Evolutionary conservation across 2,329 filamentous ascomycete species (phyloP).

Genomic region (Colletotrichum cuscutae): DNA sequence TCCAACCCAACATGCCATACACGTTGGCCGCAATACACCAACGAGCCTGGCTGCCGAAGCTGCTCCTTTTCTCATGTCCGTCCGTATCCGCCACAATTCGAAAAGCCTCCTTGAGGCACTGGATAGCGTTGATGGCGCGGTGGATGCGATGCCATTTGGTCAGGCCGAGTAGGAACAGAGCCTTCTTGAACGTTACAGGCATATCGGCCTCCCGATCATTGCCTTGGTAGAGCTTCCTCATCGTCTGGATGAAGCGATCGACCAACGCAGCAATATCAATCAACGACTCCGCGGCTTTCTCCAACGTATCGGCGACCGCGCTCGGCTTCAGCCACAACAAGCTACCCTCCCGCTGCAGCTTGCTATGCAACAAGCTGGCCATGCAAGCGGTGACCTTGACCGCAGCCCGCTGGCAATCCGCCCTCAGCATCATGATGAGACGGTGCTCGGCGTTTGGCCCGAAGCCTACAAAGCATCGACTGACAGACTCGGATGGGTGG

Average conservation of each 20-base stretch:
- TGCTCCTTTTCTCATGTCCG: neutral
- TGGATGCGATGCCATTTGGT: conserved; percentile 20
- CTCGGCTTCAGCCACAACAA: neutral
- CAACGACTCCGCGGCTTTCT: neutral
- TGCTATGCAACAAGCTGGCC: conserved; percentile 2
- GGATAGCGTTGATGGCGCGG: conserved; percentile 19
- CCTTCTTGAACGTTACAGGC: neutral
- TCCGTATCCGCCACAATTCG: neutral
- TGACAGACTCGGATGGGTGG: neutral
- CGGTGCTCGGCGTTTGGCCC: neutral
- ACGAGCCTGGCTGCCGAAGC: neutral
- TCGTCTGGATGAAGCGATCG: conserved; percentile 6
- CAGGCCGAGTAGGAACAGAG: neutral
- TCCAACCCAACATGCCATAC: conserved; percentile 22
- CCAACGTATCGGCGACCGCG: neutral
- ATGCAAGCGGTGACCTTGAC: conserved; percentile 9
- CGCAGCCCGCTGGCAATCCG: neutral
- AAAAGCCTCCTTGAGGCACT: conserved; percentile 7
- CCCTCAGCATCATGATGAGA: neutral
- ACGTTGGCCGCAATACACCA: neutral
- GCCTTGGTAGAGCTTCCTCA: neutral
- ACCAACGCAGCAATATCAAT: neutral
- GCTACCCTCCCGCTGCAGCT: neutral
- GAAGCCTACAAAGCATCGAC: neutral
- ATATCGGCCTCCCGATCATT: neutral